Conservation (phyloP, 176 grass and related monocot species). For the Lolium rigidum region DNA sequence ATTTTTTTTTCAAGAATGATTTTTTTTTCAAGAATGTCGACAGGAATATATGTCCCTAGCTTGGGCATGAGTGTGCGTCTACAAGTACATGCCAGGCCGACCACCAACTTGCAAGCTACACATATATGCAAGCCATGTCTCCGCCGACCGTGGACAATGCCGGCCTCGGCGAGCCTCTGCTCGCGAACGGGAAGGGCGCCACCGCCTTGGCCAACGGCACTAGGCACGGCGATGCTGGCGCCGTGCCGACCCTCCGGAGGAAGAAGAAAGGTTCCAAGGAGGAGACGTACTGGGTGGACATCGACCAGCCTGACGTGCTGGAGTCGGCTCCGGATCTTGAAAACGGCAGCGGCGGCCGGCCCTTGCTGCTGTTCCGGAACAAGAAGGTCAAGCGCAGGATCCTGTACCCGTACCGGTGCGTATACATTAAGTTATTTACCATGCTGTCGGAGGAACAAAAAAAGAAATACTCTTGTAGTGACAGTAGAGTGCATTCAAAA, state of each 20-base stretch:
- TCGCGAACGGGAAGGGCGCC: not conserved
- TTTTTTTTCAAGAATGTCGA: too few relatives aligned
- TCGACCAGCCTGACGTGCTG: not conserved
- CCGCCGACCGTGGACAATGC: not conserved
- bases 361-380: conserved; percentile 26
- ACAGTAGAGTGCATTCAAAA: too few relatives aligned
- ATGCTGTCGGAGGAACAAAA: too few relatives aligned
- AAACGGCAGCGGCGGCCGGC: conserved; percentile 6
- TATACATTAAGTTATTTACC: not conserved
- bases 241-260: not conserved
- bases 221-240: not conserved
- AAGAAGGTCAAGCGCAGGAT: conserved; percentile 35
- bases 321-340: conserved; percentile 12
- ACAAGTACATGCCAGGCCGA: not conserved
- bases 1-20: too few relatives aligned
- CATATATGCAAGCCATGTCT: not conserved
- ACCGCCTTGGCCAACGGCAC: not conserved
- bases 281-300: conserved; percentile 39
- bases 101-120: not conserved
- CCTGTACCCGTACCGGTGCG: conserved; percentile 29
- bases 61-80: too few relatives aligned
- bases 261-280: not conserved
- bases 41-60: too few relatives aligned
- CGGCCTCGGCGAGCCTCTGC: not conserved
- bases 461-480: too few relatives aligned